Base-by-base conservation (phyloP, 192 early-diverging fungal genomes). In the Phycomyces blakesleeanus region DNA sequence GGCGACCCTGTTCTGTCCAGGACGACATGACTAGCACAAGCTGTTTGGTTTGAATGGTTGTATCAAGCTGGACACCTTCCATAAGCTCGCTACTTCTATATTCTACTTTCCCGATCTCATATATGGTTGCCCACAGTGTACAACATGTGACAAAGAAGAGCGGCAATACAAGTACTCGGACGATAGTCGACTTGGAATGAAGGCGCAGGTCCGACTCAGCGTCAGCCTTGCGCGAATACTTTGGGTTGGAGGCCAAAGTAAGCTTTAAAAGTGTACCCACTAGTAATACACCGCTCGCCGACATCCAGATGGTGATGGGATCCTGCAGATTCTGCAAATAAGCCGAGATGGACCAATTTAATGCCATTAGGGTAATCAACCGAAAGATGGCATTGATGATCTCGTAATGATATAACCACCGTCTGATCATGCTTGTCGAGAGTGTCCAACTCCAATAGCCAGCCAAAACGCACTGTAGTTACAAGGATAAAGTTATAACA, bases 371-470 rank as follows among this genome's bases (percentile, higher is more conserved):
- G 0, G 81, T 81, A 34, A 83, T 73, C 20, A 85, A 61, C 9
- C 83, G 81, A 44, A 81, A 71, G 22, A 83, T 73, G 29, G 81
- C 76, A 26, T 73, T 76, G 1, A 67, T 74, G 4, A 79, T 69
- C 50, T 85, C 83, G 49, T 85, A 83, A 66, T 79, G 78, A 54
- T 77, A 81, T 29, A 83, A 74, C 83, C 81, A 85, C 39, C 83
- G 68, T 20, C 78, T 73, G 60, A 80, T 81, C 72, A 85, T 72
- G 62, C 77, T 78, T 20, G 77, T 83, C 7, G 78, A 77, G 10
- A 85, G 50, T 57, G 78, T 77, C 57, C 72, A 79, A 57, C 79
- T 80, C 83, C 83, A 85, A 42, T 80, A 74, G 34, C 83, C 79
- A n/a, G 78, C 75, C n/a, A 85, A 64, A 53, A 76, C 44, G 24